Evolutionary conservation across 768 basidiomycete genomes (phyloP), one percentile per base, ranked within the genome.

Genomic region (Suillus tomentosus): DNA sequence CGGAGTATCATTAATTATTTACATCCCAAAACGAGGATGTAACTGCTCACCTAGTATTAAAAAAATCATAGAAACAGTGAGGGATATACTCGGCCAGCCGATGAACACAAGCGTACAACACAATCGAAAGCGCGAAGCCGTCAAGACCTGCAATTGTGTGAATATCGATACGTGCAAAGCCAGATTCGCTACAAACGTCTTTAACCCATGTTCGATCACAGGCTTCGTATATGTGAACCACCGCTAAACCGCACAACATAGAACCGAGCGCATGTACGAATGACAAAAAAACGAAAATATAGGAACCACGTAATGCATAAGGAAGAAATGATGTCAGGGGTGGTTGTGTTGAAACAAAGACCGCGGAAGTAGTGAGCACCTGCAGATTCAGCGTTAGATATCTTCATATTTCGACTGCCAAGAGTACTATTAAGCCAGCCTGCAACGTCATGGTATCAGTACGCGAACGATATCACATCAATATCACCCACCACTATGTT

Each of bases 171-270:
- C 19, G 11, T 5, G 17, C 4, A 54, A 53, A 31, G 53, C 6
- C 34, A 36, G 19, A 19, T 36, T 13, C 13, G 10, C 5, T 8
- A 36, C 60, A 6, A 19, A 61, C 60, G 13, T 61, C 17, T 61
- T 34, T 61, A 8, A 9, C 39, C 60, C 60, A 61, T 14, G 13
- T 61, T 24, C 60, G 60, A 50, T 61, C 60, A 14, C 60, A 61
- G 22, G 60, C 27, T 3, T 34, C 31, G 3, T 61, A 50, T 22
- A 61, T 61, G 13, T 43, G 34, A 19, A 61, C 43, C 15, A 61
- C 60, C 2, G 60, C 60, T 43, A 61, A 34, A 13, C 43, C 60
- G 11, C 42, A 43, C n/a, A 60, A 14, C 27, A 60, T n/a, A 27
- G 24, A 14, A 34, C 43, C 59, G n/a, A 60, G 59, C 17, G 59